Conservation (phyloP, 768 basidiomycete genomes). For the Serendipita sp. region DNA sequence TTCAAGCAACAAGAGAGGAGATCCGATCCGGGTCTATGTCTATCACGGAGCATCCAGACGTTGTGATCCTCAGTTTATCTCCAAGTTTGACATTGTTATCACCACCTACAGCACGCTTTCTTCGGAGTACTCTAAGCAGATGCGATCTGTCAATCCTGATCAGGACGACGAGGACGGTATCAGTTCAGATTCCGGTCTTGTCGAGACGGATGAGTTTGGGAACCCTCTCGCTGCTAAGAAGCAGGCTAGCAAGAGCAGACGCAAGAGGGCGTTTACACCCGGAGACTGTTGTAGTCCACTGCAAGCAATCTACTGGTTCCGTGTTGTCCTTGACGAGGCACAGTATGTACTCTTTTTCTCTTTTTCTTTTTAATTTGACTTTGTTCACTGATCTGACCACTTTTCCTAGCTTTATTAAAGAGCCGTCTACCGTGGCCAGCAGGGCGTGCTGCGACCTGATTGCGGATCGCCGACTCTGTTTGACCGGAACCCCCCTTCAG, state of each 20-base stretch:
- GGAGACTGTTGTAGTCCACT: constrained; percentile 49
- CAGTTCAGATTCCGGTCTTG: constrained; percentile 30
- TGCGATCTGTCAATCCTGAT: constrained; percentile 40
- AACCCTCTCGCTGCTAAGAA: constrained; percentile 49
- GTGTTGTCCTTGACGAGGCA: constrained; percentile 85
- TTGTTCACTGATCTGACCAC: neutral
- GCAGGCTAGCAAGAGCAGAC: constrained; percentile 47
- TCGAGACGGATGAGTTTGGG: constrained; percentile 54
- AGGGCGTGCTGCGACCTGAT: constrained; percentile 89
- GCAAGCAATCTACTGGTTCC: constrained; percentile 92
- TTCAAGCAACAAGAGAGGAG: constrained; percentile 26
- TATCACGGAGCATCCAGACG: constrained; percentile 87
- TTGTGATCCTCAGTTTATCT: constrained; percentile 71
- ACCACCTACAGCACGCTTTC: constrained; percentile 95
- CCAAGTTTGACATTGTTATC: constrained; percentile 92
- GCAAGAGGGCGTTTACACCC: constrained; percentile 33
- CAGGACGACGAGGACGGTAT: constrained; percentile 48
- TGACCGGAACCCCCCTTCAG: constrained; percentile 98
- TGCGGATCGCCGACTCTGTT: constrained; percentile 80
- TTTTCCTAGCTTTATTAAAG: constrained; percentile 74
- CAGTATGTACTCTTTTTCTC: constrained; percentile 46
- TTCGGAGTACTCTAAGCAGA: constrained; percentile 86
- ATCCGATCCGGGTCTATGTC: constrained; percentile 69
- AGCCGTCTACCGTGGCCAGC: constrained; percentile 83
- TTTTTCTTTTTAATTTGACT: neutral